phyloP scores from a whole-genome alignment of 805 yeast genomes.

The Candida glaebosa region DNA sequence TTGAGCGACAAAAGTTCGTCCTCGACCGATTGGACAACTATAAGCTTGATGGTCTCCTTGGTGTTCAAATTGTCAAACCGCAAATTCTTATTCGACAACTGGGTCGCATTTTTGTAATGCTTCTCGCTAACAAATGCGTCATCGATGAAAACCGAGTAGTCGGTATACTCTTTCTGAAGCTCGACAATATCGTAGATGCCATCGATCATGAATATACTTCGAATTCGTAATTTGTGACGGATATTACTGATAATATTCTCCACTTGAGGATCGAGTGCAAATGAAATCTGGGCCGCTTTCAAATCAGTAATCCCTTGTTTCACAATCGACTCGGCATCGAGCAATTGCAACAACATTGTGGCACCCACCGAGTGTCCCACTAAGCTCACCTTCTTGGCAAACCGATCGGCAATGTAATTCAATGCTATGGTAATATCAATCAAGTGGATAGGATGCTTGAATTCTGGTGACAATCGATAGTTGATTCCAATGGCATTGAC shows the following conservation, averaged over 20 bases:
- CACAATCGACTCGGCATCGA: conserved; percentile 24
- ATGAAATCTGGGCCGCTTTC: neutral
- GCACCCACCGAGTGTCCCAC: conserved; percentile 87
- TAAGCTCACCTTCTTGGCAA: conserved; percentile 16
- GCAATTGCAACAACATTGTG: conserved; percentile 54
- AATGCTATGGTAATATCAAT: conserved; percentile 52
- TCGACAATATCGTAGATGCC: conserved; percentile 62
- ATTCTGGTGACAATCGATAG: conserved; percentile 64
- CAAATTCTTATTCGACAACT: conserved; percentile 14
- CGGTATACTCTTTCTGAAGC: conserved; percentile 59
- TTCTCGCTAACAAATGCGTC: conserved; percentile 47
- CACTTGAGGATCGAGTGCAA: neutral
- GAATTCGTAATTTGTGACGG: conserved; percentile 5
- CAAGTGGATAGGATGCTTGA: conserved; percentile 59
- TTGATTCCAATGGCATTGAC: conserved; percentile 39
- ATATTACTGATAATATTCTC: neutral
- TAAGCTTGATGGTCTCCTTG: conserved; percentile 12
- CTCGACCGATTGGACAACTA: conserved; percentile 54
- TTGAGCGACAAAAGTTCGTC: conserved; percentile 62
- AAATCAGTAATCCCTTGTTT: conserved; percentile 10
- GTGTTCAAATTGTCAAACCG: conserved; percentile 3
- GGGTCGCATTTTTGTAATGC: conserved; percentile 23
- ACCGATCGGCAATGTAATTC: conserved; percentile 17
- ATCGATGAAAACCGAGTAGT: conserved; percentile 51
- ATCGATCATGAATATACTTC: conserved; percentile 43